Conservation (phyloP, 306 rosid species). For the Vigna unguiculata region DNA sequence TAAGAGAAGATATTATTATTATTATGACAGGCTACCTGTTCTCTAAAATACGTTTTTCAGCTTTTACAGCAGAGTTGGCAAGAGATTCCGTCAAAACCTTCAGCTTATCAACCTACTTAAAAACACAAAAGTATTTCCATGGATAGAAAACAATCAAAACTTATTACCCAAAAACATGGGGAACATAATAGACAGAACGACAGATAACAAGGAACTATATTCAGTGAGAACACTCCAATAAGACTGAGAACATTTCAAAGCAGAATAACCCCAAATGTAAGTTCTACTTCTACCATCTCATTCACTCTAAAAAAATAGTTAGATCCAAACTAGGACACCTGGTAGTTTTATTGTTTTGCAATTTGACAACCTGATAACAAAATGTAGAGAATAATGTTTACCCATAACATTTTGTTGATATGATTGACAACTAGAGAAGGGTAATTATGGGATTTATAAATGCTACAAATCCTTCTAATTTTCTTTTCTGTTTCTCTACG, state of each 20-base stretch:
- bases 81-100: conserved; percentile 93
- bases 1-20: conserved; percentile 9
- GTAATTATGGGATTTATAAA: conserved; percentile 8
- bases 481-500: conserved; percentile 20
- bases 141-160: conserved; percentile 15
- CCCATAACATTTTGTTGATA: conserved; percentile 12
- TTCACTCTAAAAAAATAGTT: conserved; percentile 15
- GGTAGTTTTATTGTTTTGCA: conserved; percentile 8
- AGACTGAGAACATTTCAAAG: conserved; percentile 36
- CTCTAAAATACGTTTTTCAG: conserved; percentile 95
- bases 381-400: conserved; percentile 9
- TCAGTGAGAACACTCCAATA: conserved; percentile 19
- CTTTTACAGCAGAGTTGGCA: conserved; percentile 84
- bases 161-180: background rate
- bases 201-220: background rate
- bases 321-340: background rate
- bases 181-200: background rate
- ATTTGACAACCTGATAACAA: background rate
- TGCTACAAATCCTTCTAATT: conserved; percentile 20
- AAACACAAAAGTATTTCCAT: conserved; percentile 29
- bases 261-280: conserved; percentile 22
- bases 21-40: conserved; percentile 64
- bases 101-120: conserved; percentile 89
- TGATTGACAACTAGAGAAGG: conserved; percentile 32
- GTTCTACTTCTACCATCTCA: conserved; percentile 19